A percentile compares a stretch with the other conserved stretches of the same genome.
Conservation (phyloP, 208 protist genomes). For the Leptomonas pyrrhocoris region DNA sequence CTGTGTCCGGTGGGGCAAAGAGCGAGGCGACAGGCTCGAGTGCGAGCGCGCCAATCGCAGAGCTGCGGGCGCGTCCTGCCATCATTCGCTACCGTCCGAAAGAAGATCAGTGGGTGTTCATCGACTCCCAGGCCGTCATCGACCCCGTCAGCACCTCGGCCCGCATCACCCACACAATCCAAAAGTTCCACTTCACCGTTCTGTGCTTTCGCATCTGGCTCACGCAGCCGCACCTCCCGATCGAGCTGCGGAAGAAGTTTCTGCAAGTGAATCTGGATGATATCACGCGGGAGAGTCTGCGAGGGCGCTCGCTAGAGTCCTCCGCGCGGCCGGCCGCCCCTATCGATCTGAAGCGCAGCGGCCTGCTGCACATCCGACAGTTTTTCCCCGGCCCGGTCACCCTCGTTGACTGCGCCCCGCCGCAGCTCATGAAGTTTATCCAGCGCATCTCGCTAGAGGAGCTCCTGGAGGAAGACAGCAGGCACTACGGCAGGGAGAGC, state of each 20-base stretch:
- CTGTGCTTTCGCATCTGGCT: conserved; percentile 77
- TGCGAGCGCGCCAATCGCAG: conserved; percentile 6
- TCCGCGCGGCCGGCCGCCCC: conserved; percentile 62
- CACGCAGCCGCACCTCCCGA: conserved; percentile 85
- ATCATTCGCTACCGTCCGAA: conserved; percentile 85
- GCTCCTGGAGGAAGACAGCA: conserved; percentile 61
- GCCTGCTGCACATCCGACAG: conserved; percentile 89
- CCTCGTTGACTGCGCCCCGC: conserved; percentile 86
- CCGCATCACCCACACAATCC: conserved; percentile 58
- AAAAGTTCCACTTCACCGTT: conserved; percentile 82
- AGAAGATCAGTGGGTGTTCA: conserved; percentile 91
- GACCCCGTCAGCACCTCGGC: conserved; percentile 70
- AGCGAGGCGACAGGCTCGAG: background rate
- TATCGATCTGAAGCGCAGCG: conserved; percentile 89
- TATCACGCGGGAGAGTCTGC: conserved; percentile 61
- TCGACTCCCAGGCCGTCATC: conserved; percentile 71
- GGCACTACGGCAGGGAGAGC: conserved; percentile 31
- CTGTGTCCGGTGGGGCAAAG: background rate
- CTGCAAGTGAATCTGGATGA: conserved; percentile 72
- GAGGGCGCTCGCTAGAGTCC: conserved; percentile 49
- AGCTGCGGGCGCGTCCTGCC: conserved; percentile 69
- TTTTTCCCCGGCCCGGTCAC: conserved; percentile 85
- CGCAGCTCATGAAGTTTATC: conserved; percentile 82
- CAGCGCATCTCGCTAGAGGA: conserved; percentile 85
- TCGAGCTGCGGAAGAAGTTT: conserved; percentile 85